Base-by-base conservation (phyloP, 306 rosid species). In the Pueraria montana region DNA sequence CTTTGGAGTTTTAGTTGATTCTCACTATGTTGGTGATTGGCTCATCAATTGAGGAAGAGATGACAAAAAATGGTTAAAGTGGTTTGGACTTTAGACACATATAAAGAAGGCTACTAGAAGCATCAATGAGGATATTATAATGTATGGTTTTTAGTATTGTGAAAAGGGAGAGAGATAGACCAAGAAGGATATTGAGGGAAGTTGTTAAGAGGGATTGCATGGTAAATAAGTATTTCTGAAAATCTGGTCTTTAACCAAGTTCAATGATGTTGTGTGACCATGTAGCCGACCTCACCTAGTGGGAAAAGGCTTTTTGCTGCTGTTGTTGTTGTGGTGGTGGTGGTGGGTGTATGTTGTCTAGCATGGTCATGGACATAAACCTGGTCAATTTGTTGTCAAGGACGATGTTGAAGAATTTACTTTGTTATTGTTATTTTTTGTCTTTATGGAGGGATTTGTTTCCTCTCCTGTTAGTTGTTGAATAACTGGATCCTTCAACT, bases 401-500 rank as follows among this genome's bases (percentile, higher is more conserved):
- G 36, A 30, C 18, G 26, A 24, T 23, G 20, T 42, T 69, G 11
- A 69, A 69, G 36, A 43, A 11, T 69, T 69, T 5, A 4, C 53
- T 72, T 52, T 34, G 55, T 61, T 77, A 13, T 20, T 55, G 14
- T 46, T 18, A 43, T 43, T 23, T 69, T 69, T 24, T 26, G 23
- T 70, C 76, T 24, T 24, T 70, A 6, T 23, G 56, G 34, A 1
- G 11, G 76, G 42, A 13, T 71, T 71, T 43, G 56, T 42, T 42
- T 70, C 13, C 42, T 24, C 42, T 70, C 56, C 38, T 71, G 42
- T 24, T 26, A 23, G 59, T 71, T 71, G 40, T 71, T 71, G 56
- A 24, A 71, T 42, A 43, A 69, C 74, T 11, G 36, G 74, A 5
- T 43, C 74, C 74, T 40, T 2, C 17, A 4, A 40, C 32, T 23